Conservation (phyloP, 2,329 filamentous ascomycete genomes). For the Phialophora tarda region DNA sequence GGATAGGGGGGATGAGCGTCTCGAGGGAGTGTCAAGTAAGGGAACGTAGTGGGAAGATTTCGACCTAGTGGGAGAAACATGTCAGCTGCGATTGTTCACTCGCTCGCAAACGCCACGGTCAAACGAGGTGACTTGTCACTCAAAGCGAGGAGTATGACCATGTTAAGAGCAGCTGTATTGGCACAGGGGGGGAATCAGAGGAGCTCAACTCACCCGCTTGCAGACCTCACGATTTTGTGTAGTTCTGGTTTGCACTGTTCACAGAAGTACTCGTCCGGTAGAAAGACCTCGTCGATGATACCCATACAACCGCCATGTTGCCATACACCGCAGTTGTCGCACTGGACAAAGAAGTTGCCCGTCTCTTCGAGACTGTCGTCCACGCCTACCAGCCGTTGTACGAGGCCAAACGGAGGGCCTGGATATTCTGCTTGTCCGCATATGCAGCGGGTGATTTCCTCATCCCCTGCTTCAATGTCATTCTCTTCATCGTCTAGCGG, state of each 20-base stretch:
- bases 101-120: slow-evolving; percentile 6
- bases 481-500: slow-evolving; percentile 67
- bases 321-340: slow-evolving; percentile 95
- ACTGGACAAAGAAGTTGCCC: slow-evolving; percentile 96
- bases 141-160: neutral
- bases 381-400: slow-evolving; percentile 28
- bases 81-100: slow-evolving; percentile 10
- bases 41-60: slow-evolving; percentile 69
- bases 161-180: slow-evolving; percentile 2
- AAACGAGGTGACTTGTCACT: neutral
- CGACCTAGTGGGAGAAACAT: slow-evolving; percentile 52
- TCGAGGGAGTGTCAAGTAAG: slow-evolving; percentile 57
- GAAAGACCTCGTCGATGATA: slow-evolving; percentile 90
- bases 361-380: slow-evolving; percentile 69
- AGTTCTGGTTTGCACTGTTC: slow-evolving; percentile 91
- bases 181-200: slow-evolving; percentile 19
- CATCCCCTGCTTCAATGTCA: slow-evolving; percentile 73
- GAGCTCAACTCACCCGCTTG: slow-evolving; percentile 75
- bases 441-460: slow-evolving; percentile 93
- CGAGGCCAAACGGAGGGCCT: slow-evolving; percentile 57
- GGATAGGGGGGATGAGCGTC: slow-evolving; percentile 51
- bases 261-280: slow-evolving; percentile 97
- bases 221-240: slow-evolving; percentile 79
- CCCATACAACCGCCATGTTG: slow-evolving; percentile 97
- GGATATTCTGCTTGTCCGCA: slow-evolving; percentile 96